Base-by-base conservation (phyloP, 1,284 basidiomycete species). In the Heterobasidion occidentale region DNA sequence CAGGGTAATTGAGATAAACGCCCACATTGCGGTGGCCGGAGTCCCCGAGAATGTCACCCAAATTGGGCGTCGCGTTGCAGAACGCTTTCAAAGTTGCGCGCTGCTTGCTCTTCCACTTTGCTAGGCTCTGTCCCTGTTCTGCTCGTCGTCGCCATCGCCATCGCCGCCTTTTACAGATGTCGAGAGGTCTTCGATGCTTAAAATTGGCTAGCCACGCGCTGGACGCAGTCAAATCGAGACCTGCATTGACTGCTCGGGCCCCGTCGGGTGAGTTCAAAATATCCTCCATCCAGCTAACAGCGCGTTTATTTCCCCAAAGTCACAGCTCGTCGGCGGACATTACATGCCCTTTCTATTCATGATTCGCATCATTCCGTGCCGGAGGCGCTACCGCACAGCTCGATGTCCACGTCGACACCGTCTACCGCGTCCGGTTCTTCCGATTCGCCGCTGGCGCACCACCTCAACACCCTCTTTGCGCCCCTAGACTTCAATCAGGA, bases 401-500 rank as follows among this genome's bases (percentile, higher is more conserved):
- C 19, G 14, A 9, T 14, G 27, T 12, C 47, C 47, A 49, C 47
- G 27, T 49, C 27, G 14, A 49, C 46, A 36, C 50, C 51, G 14
- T 46, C 36, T 20, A 33, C 52, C 1, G 12, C 54, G 7, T 19
- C 57, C 8, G 50, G 47, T 34, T 36, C 46, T 5, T 54, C 55
- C 19, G 34, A 27, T 27, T 4, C 65, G 5, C 68, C 62, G 9
- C 75, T 84, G 48, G 67, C 77, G 33, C 69, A 76, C 46, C 83
- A 90, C 64, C 70, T 90, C n/a, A 74, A 80, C 62, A 68, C 72
- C 35, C 68, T 87, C 36, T 88, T 92, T 63, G 70, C 77, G 9
- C 79, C 84, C 19, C 72, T 92, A 53, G 72, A 80, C 53, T 92
- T 92, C 67, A 80, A 86, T 7, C 72, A 75, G 8, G 84, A 88